Conservation (phyloP, 257 asterid species). For the Capsicum rhomboideum region DNA sequence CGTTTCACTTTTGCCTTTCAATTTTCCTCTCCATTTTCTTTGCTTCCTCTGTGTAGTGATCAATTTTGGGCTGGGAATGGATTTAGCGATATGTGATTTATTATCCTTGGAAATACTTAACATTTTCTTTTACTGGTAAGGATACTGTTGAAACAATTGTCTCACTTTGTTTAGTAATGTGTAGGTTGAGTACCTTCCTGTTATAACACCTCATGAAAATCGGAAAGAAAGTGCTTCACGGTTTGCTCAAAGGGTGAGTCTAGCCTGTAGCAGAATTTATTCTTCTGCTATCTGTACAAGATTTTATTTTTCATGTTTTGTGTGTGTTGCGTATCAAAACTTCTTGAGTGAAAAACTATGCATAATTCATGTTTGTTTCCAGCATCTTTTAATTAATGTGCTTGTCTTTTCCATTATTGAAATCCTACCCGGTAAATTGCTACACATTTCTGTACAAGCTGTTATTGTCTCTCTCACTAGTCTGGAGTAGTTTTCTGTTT, state of each 20-base stretch:
- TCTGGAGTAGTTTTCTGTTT: not conserved
- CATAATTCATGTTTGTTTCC: not conserved
- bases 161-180: not conserved
- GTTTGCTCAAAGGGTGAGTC: constrained; percentile 75
- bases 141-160: not conserved
- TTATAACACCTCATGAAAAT: constrained; percentile 56
- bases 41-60: not conserved
- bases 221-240: constrained; percentile 65
- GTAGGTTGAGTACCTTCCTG: constrained; percentile 96
- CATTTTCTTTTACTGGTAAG: not conserved
- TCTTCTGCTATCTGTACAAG: not conserved
- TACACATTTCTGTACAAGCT: not conserved
- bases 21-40: not conserved
- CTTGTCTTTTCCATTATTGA: not conserved
- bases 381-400: not conserved
- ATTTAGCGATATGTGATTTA: not conserved
- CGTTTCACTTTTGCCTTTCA: not conserved
- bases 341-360: not conserved
- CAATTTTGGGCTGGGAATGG: not conserved
- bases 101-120: not conserved
- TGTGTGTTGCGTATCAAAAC: not conserved
- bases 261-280: not conserved
- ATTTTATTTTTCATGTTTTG: not conserved
- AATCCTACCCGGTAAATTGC: not conserved
- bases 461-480: not conserved